Conservation (phyloP, 208 protist species). For the Borovskyia barvae region DNA sequence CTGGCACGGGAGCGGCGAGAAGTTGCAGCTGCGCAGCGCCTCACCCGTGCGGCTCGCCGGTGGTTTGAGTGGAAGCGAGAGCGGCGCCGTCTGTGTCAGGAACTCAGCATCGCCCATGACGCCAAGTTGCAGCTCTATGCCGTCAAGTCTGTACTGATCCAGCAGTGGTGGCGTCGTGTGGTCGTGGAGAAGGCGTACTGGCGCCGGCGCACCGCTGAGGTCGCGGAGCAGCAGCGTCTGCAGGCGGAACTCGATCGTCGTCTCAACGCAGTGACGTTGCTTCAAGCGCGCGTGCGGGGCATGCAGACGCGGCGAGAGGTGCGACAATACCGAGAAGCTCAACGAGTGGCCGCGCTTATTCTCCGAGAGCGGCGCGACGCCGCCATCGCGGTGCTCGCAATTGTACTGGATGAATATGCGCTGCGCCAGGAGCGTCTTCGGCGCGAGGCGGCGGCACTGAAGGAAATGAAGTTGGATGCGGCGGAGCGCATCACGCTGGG, state of each 20-base stretch:
- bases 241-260: conserved; percentile 11
- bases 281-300: conserved; percentile 48
- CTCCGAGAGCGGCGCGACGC: conserved; percentile 14
- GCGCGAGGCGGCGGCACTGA: conserved; percentile 18
- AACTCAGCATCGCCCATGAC: conserved; percentile 36
- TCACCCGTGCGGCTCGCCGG: conserved; percentile 27
- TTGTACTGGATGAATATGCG: conserved; percentile 56
- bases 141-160: conserved; percentile 35
- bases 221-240: conserved; percentile 20
- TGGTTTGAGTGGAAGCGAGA: conserved; percentile 32
- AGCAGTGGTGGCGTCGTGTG: conserved; percentile 65
- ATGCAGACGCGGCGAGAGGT: conserved; percentile 13
- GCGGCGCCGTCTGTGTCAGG: conserved; percentile 28
- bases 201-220: conserved; percentile 35
- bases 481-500: conserved; percentile 37
- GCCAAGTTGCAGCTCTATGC: conserved; percentile 33
- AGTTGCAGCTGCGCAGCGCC: conserved; percentile 16
- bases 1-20: conserved; percentile 21
- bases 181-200: conserved; percentile 50
- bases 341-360: conserved; percentile 1
- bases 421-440: conserved; percentile 23
- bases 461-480: conserved; percentile 22
- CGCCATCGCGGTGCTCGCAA: conserved; percentile 24
- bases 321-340: not conserved
- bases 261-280: conserved; percentile 25